Base-by-base conservation (phyloP, 2,329 filamentous ascomycete genomes). In the Ophiosphaerella narmari region DNA sequence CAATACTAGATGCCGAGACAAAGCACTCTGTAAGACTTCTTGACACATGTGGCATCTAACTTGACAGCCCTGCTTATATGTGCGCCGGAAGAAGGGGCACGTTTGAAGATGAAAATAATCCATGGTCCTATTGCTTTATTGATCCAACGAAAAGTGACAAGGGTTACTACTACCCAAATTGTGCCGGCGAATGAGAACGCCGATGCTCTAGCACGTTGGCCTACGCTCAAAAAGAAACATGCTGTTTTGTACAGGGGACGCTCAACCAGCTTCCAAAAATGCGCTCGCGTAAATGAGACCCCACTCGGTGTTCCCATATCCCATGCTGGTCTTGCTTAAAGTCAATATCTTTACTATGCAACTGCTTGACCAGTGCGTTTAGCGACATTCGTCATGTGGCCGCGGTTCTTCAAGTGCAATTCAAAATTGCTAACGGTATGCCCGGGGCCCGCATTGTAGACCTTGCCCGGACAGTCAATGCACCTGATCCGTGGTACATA, bases 401-500 rank as follows among this genome's bases (percentile, higher is more conserved):
- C 79, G 37, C 89, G 84, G 73, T 96, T 97, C 73, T 87, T 90
- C 41, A 97, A 79, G 76, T 99, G 94, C 1, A 95, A 86, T 74
- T 96, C 90, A 57, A 99, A 99, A 68, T 96, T 96, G 39, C 87
- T 87, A 5, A 93, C 89, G 2, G 91, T 91, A 70, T 83, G 88
- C 21, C 88, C 90, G 0, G 92, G 91, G 0, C 91, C 90, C 0
- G 92, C 90, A 0, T 92, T 96, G 74, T 99, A 99, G 9, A 96
- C 79, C 74, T 97, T 97, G 26, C 90, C 91, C 0, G 91, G 90
- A 70, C 94, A 97, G 72, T 99, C 94, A 39, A 88, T 84, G 72
- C 94, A 99, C 50, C 90, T 83, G 57, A 99, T 97, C 43, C 94
- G 83, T 7, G 94, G 94, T 42, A 96, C 80, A 74, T 88, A 97